A percentile compares a stretch with the other conserved stretches of the same genome.
Evolutionary conservation across 2,329 filamentous ascomycete genomes (phyloP).

Genomic region (Exophiala phaeomuriformis): DNA sequence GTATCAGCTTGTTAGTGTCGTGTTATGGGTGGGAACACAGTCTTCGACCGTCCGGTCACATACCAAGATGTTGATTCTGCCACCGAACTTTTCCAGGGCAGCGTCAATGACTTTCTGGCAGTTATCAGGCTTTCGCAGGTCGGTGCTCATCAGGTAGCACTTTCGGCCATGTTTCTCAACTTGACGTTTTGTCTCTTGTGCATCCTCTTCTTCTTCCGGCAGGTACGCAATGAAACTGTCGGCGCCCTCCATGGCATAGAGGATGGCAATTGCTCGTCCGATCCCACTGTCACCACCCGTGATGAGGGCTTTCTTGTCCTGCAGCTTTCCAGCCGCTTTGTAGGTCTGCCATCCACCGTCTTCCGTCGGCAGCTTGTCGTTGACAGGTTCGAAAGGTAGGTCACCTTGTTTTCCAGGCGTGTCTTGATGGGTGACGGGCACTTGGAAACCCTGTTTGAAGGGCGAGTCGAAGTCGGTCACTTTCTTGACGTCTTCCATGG

Average conservation of each 20-base stretch:
- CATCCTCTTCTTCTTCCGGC: conserved; percentile 67
- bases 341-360: conserved; percentile 64
- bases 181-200: conserved; percentile 62
- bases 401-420: conserved; percentile 49
- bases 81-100: conserved; percentile 55
- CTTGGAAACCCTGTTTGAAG: conserved; percentile 27
- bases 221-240: conserved; percentile 67
- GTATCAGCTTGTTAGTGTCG: not conserved
- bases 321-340: conserved; percentile 66
- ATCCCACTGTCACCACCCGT: conserved; percentile 77
- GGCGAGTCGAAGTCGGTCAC: conserved; percentile 1
- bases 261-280: conserved; percentile 64
- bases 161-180: conserved; percentile 62
- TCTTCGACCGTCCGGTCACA: not conserved
- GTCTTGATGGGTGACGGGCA: conserved; percentile 47
- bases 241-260: conserved; percentile 76
- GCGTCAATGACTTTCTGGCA: conserved; percentile 64
- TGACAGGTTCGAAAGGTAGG: conserved; percentile 53
- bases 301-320: conserved; percentile 68
- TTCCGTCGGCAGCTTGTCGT: conserved; percentile 59
- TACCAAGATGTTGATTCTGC: conserved; percentile 58
- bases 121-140: conserved; percentile 58
- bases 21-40: not conserved
- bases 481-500: conserved; percentile 2
- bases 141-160: conserved; percentile 56